phyloP scores from a whole-genome alignment of 257 asterid genomes.

The Penstemon eatonii region DNA sequence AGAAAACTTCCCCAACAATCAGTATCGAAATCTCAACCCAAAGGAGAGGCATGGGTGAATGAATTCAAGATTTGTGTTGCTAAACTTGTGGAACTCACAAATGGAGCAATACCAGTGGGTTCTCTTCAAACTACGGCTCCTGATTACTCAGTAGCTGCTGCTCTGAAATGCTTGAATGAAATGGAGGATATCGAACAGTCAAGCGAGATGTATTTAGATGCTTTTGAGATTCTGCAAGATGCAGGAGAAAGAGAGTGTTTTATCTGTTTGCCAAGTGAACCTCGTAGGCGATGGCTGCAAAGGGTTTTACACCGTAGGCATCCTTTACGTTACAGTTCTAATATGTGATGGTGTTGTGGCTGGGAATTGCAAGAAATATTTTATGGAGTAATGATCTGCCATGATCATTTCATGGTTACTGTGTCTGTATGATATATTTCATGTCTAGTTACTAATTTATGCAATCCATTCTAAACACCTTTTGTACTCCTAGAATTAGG shows the following conservation, averaged over 20 bases:
- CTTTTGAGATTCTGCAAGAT: slow-evolving; percentile 74
- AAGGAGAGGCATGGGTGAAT: slow-evolving; percentile 63
- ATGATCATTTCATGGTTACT: not conserved
- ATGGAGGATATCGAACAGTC: slow-evolving; percentile 79
- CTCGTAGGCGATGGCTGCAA: slow-evolving; percentile 95
- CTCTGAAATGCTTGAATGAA: slow-evolving; percentile 71
- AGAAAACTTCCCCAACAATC: slow-evolving; percentile 47
- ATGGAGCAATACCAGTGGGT: slow-evolving; percentile 45
- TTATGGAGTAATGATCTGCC: not conserved
- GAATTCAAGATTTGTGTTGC: slow-evolving; percentile 64
- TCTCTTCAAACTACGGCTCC: slow-evolving; percentile 35
- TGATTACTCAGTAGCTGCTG: slow-evolving; percentile 68
- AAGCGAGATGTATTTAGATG: slow-evolving; percentile 91
- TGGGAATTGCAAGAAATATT: not conserved
- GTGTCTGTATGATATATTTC: slow-evolving; percentile 9
- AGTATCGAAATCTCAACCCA: slow-evolving; percentile 37
- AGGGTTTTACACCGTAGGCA: slow-evolving; percentile 63
- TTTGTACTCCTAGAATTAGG: no score
- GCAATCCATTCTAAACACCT: not conserved
- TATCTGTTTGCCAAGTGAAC: slow-evolving; percentile 77
- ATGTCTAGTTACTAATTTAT: not conserved
- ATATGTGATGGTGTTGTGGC: slow-evolving; percentile 29
- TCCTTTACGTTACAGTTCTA: slow-evolving; percentile 65
- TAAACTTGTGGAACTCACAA: slow-evolving; percentile 65
- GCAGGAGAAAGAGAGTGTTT: slow-evolving; percentile 80